Evolutionary conservation across 306 rosid genomes (phyloP), one percentile per base, ranked within the genome.

Genomic region (Prunus campanulata): DNA sequence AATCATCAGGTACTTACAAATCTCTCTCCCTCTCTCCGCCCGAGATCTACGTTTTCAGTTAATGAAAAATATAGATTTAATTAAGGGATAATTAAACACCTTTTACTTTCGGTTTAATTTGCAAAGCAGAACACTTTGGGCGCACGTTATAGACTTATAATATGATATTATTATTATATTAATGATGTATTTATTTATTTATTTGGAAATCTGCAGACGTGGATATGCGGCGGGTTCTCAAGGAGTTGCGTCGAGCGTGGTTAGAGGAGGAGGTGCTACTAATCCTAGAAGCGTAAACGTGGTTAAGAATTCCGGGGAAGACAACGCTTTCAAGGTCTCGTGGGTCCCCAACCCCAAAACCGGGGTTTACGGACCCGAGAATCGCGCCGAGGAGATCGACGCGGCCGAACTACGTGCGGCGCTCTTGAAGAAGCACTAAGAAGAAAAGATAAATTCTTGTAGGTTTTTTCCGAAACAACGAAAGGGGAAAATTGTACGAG

Each of bases 301-400:
- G 48, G 61, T 55, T 75, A 78, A 79, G 52, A 93, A 88, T 16
- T 42, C 91, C 10, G 86, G 72, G 30, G 96, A 90, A 39, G 87
- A 84, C 32, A 70, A 50, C 3, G 0, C 80, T 25, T 83, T 79
- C 75, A 92, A 90, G 83, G 97, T 85, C 11, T 77, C 95, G 32
- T 94, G 98, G 98, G 88, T 92, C 13, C 98, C 98, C 2, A 93
- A 92, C 55, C 98, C 98, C 4, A 88, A 85, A 12, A 94, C 98
- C 19, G 98, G 98, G 6, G 85, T 85, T 80, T 94, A 94, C 78
- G 83, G 79, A 6, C 98, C 97, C 0, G 98, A 89, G 80, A 94
- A 89, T n/a, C 76, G 73, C 29, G 60, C 22, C 32, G 75, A 81
- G 20, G 95, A 94, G 71, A 79, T 86, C 51, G 98, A 94, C 72